These are phyloP conservation scores for Cronartium quercuum DNA, from an alignment of 1,284 basidiomycete species.

Conservation along the genomic window DNA sequence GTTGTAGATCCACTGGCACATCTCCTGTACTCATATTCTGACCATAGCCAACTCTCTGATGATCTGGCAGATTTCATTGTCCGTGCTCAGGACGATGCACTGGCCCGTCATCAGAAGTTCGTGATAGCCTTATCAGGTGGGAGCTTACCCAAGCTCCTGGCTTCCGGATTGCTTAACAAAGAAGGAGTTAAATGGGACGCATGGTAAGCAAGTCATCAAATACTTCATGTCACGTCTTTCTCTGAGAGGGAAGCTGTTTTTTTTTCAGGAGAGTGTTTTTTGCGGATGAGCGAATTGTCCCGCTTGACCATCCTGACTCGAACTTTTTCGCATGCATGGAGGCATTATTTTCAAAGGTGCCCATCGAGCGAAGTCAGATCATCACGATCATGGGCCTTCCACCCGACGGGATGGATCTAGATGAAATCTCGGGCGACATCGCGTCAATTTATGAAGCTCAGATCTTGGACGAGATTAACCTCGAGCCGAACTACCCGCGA, in stretches of 20 bases:
- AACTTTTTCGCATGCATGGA: constrained; percentile 48
- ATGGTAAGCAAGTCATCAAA: constrained; percentile 43
- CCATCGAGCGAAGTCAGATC: constrained; percentile 48
- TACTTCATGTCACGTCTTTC: neutral
- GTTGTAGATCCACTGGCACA: constrained; percentile 35
- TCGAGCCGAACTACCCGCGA: constrained; percentile 47
- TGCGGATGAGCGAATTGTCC: constrained; percentile 49
- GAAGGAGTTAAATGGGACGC: constrained; percentile 49
- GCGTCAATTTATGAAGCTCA: constrained; percentile 87
- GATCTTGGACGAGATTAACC: constrained; percentile 59
- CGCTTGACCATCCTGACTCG: constrained; percentile 47
- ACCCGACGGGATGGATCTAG: constrained; percentile 65
- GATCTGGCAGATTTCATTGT: constrained; percentile 49
- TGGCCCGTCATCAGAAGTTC: constrained; percentile 49
- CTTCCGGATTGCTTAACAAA: constrained; percentile 47
- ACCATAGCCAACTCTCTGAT: constrained; percentile 44
- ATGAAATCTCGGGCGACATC: constrained; percentile 74
- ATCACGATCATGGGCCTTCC: constrained; percentile 47
- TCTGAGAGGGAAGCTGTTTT: neutral
- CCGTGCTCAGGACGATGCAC: constrained; percentile 49
- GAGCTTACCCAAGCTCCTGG: constrained; percentile 48
- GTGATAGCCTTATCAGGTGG: constrained; percentile 49
- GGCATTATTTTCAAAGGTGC: constrained; percentile 49
- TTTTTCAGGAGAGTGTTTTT: constrained; percentile 48
- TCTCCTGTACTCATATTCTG: constrained; percentile 47